Evolutionary conservation across 305 asterid species (phyloP).

Genomic region (Caryopteris hybrid): DNA sequence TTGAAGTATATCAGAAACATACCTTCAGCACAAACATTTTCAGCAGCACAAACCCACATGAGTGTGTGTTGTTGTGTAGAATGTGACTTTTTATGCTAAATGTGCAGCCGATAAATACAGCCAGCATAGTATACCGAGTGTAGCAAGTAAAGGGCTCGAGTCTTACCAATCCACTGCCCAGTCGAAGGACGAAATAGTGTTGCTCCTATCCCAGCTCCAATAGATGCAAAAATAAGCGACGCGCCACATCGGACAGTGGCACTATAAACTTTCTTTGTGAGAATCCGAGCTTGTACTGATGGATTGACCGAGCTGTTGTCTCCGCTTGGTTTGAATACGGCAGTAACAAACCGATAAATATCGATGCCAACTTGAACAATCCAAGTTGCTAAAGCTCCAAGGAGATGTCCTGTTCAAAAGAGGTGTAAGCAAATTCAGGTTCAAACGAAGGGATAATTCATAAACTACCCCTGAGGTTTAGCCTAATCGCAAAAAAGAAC

Average conservation of each 20-base stretch:
- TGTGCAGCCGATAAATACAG: no score
- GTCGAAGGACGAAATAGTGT: conserved; percentile 54
- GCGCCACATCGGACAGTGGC: conserved; percentile 57
- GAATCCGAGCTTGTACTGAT: conserved; percentile 30
- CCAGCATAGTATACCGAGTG: no score
- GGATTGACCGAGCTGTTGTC: conserved; percentile 29
- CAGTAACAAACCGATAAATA: conserved; percentile 42
- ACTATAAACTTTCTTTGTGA: conserved; percentile 53
- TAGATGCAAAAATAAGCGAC: conserved; percentile 73
- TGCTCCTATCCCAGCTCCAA: conserved; percentile 93
- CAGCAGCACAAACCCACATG: no score
- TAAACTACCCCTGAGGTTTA: no score
- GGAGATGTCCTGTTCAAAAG: conserved; percentile 61
- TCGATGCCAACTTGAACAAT: conserved; percentile 78
- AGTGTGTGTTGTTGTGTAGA: no score
- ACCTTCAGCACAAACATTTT: background rate
- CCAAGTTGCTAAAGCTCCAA: conserved; percentile 91
- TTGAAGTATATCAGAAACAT: background rate
- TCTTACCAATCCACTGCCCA: conserved; percentile 97
- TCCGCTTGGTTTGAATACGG: conserved; percentile 30
- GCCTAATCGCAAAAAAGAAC: no score
- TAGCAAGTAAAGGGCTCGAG: background rate
- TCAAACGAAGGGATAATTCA: background rate
- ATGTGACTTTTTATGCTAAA: no score
- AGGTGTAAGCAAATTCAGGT: conserved; percentile 7